These are phyloP conservation scores for Gracilaria gracilis DNA, from an alignment of 23 red algal species.

Conservation along the genomic window DNA sequence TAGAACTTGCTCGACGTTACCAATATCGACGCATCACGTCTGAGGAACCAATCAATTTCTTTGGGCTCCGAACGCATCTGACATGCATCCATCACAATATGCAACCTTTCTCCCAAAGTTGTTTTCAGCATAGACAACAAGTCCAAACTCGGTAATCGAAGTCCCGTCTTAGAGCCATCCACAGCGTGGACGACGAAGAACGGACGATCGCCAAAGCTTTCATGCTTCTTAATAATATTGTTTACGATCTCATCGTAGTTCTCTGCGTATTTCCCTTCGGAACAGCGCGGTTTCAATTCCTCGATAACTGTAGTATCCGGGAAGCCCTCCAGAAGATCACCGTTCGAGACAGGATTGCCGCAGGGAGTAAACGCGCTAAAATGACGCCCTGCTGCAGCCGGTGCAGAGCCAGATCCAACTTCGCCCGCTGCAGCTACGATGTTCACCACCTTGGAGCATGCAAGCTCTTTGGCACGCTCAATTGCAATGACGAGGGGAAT, in stretches of 20 bases:
- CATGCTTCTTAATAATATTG: conserved; percentile 40
- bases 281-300: conserved; percentile 71
- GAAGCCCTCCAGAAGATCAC: conserved; percentile 60
- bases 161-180: conserved; percentile 86
- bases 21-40: conserved; percentile 61
- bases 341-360: conserved; percentile 61
- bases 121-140: conserved; percentile 45
- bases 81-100: conserved; percentile 81
- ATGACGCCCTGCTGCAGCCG: conserved; percentile 77
- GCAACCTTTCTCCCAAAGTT: conserved; percentile 39
- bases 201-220: conserved; percentile 20
- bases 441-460: conserved; percentile 68
- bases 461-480: conserved; percentile 37
- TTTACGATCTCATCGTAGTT: conserved; percentile 74
- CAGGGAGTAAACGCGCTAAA: conserved; percentile 70
- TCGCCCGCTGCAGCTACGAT: conserved; percentile 84
- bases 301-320: conserved; percentile 53
- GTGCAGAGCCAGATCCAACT: conserved; percentile 84
- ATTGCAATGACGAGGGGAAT: conserved; percentile 76
- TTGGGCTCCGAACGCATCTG: conserved; percentile 73
- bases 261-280: conserved; percentile 22
- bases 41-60: conserved; percentile 71
- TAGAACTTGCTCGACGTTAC: conserved; percentile 86
- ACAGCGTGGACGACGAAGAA: conserved; percentile 85
- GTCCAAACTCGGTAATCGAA: conserved; percentile 66